Evolutionary conservation across 2,329 filamentous ascomycete species (phyloP).

Genomic region (Conoideocrella luteorostrata): DNA sequence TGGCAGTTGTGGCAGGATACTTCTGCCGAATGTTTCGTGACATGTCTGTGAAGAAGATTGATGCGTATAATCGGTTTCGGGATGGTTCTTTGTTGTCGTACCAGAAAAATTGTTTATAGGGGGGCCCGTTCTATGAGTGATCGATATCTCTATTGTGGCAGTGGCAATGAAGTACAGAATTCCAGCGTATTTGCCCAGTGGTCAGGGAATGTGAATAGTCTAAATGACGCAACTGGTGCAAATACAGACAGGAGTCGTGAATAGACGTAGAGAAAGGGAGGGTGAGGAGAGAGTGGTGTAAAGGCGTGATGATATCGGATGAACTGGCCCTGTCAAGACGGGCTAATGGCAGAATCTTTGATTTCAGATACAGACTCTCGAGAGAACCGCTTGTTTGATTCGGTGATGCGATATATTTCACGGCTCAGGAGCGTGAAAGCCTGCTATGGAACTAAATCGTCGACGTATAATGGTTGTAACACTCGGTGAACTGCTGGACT

Average conservation of each 20-base stretch:
- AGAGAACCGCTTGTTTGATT: conserved; percentile 19
- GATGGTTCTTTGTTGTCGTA: background rate
- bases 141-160: too few species aligned
- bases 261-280: background rate
- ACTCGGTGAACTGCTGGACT: conserved; percentile 84
- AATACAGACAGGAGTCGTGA: too few species aligned
- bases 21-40: conserved; percentile 48
- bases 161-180: too few species aligned
- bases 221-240: too few species aligned
- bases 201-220: too few species aligned
- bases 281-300: background rate
- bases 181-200: too few species aligned
- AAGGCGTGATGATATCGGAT: background rate
- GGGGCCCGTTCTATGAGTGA: too few species aligned
- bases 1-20: conserved; percentile 35
- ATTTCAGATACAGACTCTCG: conserved; percentile 34
- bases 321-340: conserved; percentile 21
- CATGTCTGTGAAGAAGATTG: conserved; percentile 28
- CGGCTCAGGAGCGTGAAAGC: conserved; percentile 39
- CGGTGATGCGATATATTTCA: conserved; percentile 1
- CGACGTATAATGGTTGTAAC: conserved; percentile 43
- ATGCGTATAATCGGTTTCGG: background rate
- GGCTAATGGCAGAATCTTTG: conserved; percentile 24
- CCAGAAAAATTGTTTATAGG: too few species aligned
- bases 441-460: conserved; percentile 57